Percentiles rank a stretch among this genome's conserved stretches.
Conservation (phyloP, 805 yeast genomes). For the Suhomyces faveliae region DNA sequence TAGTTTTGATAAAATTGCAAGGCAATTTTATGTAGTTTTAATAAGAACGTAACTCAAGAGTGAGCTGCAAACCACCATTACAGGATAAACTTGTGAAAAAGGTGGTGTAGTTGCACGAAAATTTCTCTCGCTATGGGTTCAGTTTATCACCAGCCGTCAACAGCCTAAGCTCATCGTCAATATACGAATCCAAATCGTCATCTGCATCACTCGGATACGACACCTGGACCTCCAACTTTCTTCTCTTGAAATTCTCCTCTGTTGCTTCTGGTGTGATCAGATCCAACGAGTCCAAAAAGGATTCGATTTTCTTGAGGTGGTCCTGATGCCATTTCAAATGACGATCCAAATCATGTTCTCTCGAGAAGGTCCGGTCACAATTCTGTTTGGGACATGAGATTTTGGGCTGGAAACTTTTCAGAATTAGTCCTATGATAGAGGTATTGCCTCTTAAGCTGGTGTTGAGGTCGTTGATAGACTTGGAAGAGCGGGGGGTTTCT, state of each 20-base stretch:
- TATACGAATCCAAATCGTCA: conserved; percentile 21
- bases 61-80: too few species aligned
- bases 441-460: conserved; percentile 6
- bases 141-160: conserved; percentile 20
- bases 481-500: conserved; percentile 7
- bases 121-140: too few species aligned
- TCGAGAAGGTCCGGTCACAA: conserved; percentile 55
- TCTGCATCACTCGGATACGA: conserved; percentile 10
- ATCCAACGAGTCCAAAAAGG: conserved; percentile 26
- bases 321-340: conserved; percentile 55
- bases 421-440: conserved; percentile 37
- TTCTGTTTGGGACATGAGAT: conserved; percentile 47
- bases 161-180: conserved; percentile 23
- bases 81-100: too few species aligned
- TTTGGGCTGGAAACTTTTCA: conserved; percentile 35
- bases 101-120: too few species aligned
- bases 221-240: neutral
- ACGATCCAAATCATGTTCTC: conserved; percentile 46
- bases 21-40: too few species aligned
- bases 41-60: too few species aligned
- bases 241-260: neutral
- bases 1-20: too few species aligned
- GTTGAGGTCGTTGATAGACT: conserved; percentile 7
- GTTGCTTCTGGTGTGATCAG: conserved; percentile 4
- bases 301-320: conserved; percentile 29